A percentile compares a stretch with the other conserved stretches of the same genome.
Evolutionary conservation across 768 basidiomycete species (phyloP).

Genomic region (Russula brevipes): DNA sequence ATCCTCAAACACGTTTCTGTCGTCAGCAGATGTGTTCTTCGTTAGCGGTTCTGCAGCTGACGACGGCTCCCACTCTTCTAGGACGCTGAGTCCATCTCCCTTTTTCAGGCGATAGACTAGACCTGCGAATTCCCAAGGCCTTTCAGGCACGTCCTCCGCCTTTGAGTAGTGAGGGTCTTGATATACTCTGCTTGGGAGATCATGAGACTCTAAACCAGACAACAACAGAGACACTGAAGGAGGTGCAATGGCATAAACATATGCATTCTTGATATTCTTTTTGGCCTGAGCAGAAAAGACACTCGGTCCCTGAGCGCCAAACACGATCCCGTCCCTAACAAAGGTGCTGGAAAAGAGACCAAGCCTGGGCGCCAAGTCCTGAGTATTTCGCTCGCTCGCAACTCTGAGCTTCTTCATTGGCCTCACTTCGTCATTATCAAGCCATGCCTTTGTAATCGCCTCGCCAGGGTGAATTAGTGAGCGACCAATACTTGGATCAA

Average conservation of each 20-base stretch:
- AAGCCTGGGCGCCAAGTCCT: not conserved
- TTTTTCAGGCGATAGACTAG: slow-evolving; percentile 67
- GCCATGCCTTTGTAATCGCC: not conserved
- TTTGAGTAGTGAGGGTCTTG: slow-evolving; percentile 77
- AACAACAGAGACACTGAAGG: slow-evolving; percentile 48
- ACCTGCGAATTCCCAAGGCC: slow-evolving; percentile 75
- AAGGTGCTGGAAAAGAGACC: not conserved
- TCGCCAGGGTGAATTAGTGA: not conserved
- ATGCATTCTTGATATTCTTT: slow-evolving; percentile 34
- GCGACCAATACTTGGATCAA: not conserved
- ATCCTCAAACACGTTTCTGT: slow-evolving; percentile 15
- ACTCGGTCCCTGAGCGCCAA: slow-evolving; percentile 17
- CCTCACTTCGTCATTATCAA: slow-evolving; percentile 15
- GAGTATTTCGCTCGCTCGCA: not conserved
- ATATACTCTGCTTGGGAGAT: slow-evolving; percentile 59
- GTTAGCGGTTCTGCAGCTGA: not conserved
- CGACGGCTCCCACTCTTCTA: slow-evolving; percentile 54
- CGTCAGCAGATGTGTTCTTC: not conserved
- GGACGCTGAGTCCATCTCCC: slow-evolving; percentile 46
- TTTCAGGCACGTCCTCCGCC: slow-evolving; percentile 58
- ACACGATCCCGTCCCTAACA: not conserved
- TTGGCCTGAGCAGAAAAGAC: slow-evolving; percentile 18
- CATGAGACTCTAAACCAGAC: slow-evolving; percentile 40
- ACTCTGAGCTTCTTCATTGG: slow-evolving; percentile 21
- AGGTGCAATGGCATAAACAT: slow-evolving; percentile 45